Evolutionary conservation across 371 early-diverging fungal species (phyloP), one percentile per base, ranked within the genome.

Genomic region (Encephalitozoon cuniculi): DNA sequence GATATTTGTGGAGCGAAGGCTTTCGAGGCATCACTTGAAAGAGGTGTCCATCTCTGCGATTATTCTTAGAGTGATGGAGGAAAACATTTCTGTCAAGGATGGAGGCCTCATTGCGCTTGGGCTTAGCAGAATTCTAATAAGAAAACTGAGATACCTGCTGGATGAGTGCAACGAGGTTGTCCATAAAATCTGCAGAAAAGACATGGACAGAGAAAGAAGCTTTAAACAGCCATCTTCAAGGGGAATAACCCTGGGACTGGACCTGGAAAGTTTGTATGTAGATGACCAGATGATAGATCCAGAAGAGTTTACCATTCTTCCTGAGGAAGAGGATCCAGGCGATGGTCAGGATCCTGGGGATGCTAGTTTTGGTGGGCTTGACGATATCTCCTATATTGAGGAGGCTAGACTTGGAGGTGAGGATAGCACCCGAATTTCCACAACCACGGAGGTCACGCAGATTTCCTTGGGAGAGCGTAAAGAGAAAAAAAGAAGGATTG

Each of bases 261-360:
- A 59, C n/a, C 6, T 59, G 7, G 59, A 59, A 32, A 37, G n/a
- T 5, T 7, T 59, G 7, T 59, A 32, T 34, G 34, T 59, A 5
- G 59, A 59, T 12, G 59, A 59, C n/a, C 34, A 59, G 3, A 59
- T 59, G 59, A 59, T 59, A 34, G 21, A 21, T 59, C 59, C 59
- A 4, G 59, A 59, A 37, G 59, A 59, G 59, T 34, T 59, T 59
- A 15, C 34, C 15, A 37, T 59, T 59, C 59, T 59, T 59, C 34
- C n/a, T 1, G 59, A 59, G 59, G 34, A 18, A 6, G 37, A 59
- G 26, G 21, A 59, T 30, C 9, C 1, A 9, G 28, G 18, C 1
- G 59, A 34, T 34, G n/a, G 0, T 5, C 30, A 34, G 11, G 37
- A 37, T 3, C 9, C 2, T 9, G 37, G 9, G n/a, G 59, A 59